Conservation (phyloP, 768 basidiomycete genomes). For the Lactifluus pinguis region DNA sequence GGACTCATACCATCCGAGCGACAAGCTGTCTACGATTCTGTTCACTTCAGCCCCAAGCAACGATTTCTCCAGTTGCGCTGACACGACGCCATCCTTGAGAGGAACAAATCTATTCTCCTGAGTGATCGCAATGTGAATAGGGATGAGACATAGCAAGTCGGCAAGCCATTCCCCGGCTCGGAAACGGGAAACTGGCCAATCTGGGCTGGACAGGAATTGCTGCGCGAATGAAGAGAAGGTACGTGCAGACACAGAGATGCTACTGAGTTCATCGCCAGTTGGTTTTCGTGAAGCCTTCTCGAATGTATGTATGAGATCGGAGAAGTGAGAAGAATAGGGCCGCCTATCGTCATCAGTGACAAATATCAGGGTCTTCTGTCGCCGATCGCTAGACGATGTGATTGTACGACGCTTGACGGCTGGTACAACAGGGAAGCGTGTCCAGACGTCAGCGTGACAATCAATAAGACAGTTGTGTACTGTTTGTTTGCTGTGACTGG, state of each 20-base stretch:
- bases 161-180: conserved; percentile 54
- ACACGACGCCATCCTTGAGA: conserved; percentile 48
- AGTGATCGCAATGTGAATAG: conserved; percentile 53
- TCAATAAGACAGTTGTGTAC: conserved; percentile 31
- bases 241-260: conserved; percentile 29
- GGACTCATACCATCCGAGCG: conserved; percentile 59
- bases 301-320: conserved; percentile 36
- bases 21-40: conserved; percentile 44
- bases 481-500: conserved; percentile 20
- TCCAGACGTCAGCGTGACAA: conserved; percentile 11
- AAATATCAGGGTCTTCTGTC: conserved; percentile 33
- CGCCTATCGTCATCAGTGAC: conserved; percentile 32
- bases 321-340: conserved; percentile 36
- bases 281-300: conserved; percentile 46
- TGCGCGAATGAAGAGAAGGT: conserved; percentile 25
- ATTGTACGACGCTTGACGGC: conserved; percentile 7
- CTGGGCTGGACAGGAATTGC: conserved; percentile 2
- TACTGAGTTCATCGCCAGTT: conserved; percentile 35
- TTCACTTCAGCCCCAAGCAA: conserved; percentile 53
- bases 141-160: conserved; percentile 51
- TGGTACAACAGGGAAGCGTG: conserved; percentile 10
- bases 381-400: conserved; percentile 22
- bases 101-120: conserved; percentile 54
- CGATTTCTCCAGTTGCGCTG: conserved; percentile 39
- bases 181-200: conserved; percentile 30